Percentiles rank a stretch among this genome's conserved stretches.
These are phyloP conservation scores for Umbelopsis sp. DNA, from an alignment of 192 early-diverging fungal species.

Conservation along the genomic window DNA sequence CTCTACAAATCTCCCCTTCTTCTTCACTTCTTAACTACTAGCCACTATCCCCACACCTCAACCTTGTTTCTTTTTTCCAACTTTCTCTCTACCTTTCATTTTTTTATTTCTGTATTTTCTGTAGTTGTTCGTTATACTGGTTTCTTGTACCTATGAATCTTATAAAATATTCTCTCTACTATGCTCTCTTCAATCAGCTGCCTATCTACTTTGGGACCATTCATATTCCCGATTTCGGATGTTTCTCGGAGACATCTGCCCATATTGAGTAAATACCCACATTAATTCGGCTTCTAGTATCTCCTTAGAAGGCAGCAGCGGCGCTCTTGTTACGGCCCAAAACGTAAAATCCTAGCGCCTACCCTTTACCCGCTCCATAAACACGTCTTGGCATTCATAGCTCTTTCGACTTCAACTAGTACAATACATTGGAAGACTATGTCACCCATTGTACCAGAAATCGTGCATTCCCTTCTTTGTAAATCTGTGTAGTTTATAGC, in stretches of 20 bases:
- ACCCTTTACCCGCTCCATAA: no score
- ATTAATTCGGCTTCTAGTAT: not conserved
- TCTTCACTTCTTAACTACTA: no score
- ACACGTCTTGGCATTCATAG: no score
- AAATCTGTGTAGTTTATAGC: no score
- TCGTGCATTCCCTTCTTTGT: no score
- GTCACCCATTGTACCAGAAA: no score
- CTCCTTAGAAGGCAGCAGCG: not conserved
- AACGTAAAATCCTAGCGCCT: no score
- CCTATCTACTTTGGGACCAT: not conserved
- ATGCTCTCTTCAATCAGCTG: not conserved
- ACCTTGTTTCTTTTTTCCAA: not conserved
- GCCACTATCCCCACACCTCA: not conserved
- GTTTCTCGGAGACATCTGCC: not conserved
- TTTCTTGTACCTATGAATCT: slow-evolving; percentile 20
- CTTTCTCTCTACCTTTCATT: not conserved
- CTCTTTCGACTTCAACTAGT: no score
- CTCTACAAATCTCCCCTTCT: not conserved
- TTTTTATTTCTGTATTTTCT: slow-evolving; percentile 11
- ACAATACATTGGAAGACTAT: no score
- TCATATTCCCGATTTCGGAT: not conserved
- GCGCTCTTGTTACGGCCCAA: not conserved
- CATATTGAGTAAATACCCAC: slow-evolving; percentile 8
- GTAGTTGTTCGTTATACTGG: slow-evolving; percentile 17
- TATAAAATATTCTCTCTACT: slow-evolving; percentile 16